Percentiles rank a stretch among this genome's conserved stretches.
These are phyloP conservation scores for Alisma plantagoaquatica DNA, from an alignment of 106 monocot genomes.

Conservation along the genomic window DNA sequence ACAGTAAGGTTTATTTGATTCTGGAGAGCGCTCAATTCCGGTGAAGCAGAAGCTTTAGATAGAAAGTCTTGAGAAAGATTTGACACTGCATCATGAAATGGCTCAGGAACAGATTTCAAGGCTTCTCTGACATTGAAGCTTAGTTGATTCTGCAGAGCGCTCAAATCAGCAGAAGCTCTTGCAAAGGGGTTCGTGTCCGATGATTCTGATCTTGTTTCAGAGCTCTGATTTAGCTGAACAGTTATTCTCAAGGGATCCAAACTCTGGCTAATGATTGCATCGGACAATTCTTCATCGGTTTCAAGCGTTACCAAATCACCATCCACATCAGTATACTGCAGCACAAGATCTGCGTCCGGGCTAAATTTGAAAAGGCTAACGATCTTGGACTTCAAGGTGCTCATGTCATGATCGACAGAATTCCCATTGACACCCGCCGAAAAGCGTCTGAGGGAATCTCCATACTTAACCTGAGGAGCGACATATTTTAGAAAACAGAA, in stretches of 20 bases:
- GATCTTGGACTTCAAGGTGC: conserved; percentile 40
- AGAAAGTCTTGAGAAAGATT: no score
- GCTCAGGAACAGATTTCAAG: conserved; percentile 34
- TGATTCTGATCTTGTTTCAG: conserved; percentile 2
- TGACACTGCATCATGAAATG: conserved; percentile 16
- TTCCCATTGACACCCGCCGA: conserved; percentile 23
- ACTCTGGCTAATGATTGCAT: conserved; percentile 55
- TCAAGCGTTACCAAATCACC: conserved; percentile 60
- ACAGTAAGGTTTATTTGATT: conserved; percentile 20
- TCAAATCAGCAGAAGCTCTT: neutral
- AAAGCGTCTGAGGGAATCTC: conserved; percentile 57
- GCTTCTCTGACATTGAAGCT: conserved; percentile 28
- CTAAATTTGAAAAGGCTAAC: conserved; percentile 41
- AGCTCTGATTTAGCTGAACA: conserved; percentile 34
- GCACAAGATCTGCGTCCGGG: conserved; percentile 28
- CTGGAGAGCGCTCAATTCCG: no score
- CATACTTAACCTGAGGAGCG: conserved; percentile 78
- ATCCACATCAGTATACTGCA: conserved; percentile 76
- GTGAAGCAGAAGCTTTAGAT: no score
- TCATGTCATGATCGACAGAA: conserved; percentile 35
- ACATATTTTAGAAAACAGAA: no score
- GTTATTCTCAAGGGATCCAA: conserved; percentile 67
- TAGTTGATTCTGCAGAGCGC: conserved; percentile 3
- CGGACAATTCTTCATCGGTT: conserved; percentile 55
- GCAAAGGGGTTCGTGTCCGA: neutral